Evolutionary conservation across 495 filamentous ascomycete species (phyloP).

Genomic region (Extremus antarcticus): DNA sequence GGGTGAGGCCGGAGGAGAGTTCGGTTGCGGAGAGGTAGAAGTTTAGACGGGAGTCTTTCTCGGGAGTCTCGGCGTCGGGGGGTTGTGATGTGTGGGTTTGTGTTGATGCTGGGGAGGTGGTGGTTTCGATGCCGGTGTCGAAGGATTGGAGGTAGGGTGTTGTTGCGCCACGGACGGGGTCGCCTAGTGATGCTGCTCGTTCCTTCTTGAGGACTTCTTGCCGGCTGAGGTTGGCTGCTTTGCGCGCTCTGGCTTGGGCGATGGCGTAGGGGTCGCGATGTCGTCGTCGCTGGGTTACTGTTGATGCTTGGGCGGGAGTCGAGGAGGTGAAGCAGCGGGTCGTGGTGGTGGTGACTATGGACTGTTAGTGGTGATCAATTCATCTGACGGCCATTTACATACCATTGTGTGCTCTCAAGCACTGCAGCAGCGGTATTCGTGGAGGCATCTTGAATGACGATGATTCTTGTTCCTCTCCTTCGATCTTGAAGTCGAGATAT

Average conservation of each 20-base stretch:
- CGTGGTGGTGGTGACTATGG: constrained; percentile 6
- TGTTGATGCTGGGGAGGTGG: constrained; percentile 10
- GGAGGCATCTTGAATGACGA: constrained; percentile 55
- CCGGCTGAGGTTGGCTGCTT: constrained; percentile 64
- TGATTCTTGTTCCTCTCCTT: not conserved
- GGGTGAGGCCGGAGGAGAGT: constrained; percentile 50
- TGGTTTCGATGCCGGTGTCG: constrained; percentile 39
- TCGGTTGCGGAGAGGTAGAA: constrained; percentile 58
- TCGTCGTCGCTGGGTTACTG: constrained; percentile 30
- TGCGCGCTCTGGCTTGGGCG: constrained; percentile 66
- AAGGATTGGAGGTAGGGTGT: constrained; percentile 82
- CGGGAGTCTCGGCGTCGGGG: constrained; percentile 7
- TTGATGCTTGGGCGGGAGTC: constrained; percentile 31
- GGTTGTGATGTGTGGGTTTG: constrained; percentile 16
- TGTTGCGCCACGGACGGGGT: constrained; percentile 63
- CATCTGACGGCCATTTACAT: constrained; percentile 5
- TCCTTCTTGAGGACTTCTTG: constrained; percentile 53
- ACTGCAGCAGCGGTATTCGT: constrained; percentile 53
- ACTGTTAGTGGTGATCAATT: not conserved
- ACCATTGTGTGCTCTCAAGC: constrained; percentile 54
- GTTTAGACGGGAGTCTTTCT: constrained; percentile 48
- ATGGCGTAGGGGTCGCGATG: constrained; percentile 55
- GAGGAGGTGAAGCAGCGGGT: constrained; percentile 35
- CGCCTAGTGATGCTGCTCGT: constrained; percentile 50
- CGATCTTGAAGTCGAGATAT: not conserved